Evolutionary conservation across 306 rosid species (phyloP), one percentile per base, ranked within the genome.

Genomic region (Sophora flavescens): DNA sequence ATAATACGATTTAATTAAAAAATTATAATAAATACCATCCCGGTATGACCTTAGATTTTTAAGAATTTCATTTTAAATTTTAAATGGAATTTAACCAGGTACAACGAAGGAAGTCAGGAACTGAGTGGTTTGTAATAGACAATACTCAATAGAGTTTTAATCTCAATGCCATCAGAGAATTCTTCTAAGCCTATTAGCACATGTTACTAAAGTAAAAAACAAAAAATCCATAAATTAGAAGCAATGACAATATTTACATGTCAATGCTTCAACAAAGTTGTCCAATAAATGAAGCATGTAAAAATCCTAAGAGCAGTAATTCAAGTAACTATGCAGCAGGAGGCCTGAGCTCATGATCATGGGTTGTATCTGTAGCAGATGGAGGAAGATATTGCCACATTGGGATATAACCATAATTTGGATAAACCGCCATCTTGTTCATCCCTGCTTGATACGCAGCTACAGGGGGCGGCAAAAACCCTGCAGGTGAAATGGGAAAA

Each of bases 301-400:
- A 61, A 30, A 77, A 71, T 69, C 75, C 77, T 57, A 62, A 54
- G 15, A 28, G 15, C 12, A 35, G 54, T 14, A 0, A 15, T 39
- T 11, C 8, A 47, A 42, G 64, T 3, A 84, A 50, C 81, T 91
- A 95, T 2, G 99, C 99, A 78, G 99, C 98, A 45, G 99, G 99
- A 33, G 99, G 99, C 93, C 99, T 91, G 75, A 88, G 96, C 84
- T 92, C 93, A 30, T 95, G 99, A 87, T 95, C 99, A 33, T 70
- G 91, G 8, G 99, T 88, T 16, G 97, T 95, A 76, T 95, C 99
- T 6, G 88, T 82, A 16, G 85, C 72, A 1, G 89, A 81, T n/a
- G 82, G 88, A 76, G 96, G 96, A 78, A 95, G 79, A 79, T 91
- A 92, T 54, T 91, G 97, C 97, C 97, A 95, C 97, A 92, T 91